Conservation (phyloP, 495 filamentous ascomycete species). For the Filosporella fistucella region DNA sequence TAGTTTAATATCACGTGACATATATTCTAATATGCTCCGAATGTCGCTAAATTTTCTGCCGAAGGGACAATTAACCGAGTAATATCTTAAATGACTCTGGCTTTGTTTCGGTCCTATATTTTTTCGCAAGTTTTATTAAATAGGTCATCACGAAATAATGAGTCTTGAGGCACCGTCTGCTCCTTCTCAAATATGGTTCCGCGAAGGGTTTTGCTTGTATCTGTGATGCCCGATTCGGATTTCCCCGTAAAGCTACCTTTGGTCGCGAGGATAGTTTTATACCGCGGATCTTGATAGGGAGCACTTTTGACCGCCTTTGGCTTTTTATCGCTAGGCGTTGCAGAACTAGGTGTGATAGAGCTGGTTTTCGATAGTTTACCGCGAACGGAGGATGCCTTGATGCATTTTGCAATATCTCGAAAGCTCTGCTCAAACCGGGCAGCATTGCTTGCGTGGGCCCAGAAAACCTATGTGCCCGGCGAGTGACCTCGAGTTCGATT, state of each 20-base stretch:
- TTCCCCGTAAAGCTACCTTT: slow-evolving; percentile 36
- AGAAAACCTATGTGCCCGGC: too few relatives aligned
- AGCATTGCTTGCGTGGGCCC: too few relatives aligned
- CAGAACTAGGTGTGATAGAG: slow-evolving; percentile 28
- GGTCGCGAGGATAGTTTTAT: slow-evolving; percentile 28
- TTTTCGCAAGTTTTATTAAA: slow-evolving; percentile 28
- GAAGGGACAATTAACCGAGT: slow-evolving; percentile 32
- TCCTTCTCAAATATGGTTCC: slow-evolving; percentile 24
- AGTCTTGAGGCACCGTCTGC: slow-evolving; percentile 27
- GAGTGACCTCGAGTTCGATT: too few relatives aligned
- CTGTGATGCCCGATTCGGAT: slow-evolving; percentile 25
- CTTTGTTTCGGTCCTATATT: slow-evolving; percentile 31
- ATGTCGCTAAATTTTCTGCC: slow-evolving; percentile 27
- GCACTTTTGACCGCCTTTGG: slow-evolving; percentile 33
- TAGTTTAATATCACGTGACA: too few relatives aligned
- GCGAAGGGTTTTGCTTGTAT: slow-evolving; percentile 25
- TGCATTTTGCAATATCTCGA: too few relatives aligned
- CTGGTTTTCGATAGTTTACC: slow-evolving; percentile 31
- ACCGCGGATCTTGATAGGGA: slow-evolving; percentile 30
- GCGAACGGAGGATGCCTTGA: slow-evolving; percentile 25
- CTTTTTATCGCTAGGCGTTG: slow-evolving; percentile 36
- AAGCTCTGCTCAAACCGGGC: too few relatives aligned
- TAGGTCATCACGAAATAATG: slow-evolving; percentile 32
- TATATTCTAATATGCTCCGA: too few relatives aligned
- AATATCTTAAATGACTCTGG: slow-evolving; percentile 34